Base-by-base conservation (phyloP, 179 eudicot species). In the Heliamphora pulchella region DNA sequence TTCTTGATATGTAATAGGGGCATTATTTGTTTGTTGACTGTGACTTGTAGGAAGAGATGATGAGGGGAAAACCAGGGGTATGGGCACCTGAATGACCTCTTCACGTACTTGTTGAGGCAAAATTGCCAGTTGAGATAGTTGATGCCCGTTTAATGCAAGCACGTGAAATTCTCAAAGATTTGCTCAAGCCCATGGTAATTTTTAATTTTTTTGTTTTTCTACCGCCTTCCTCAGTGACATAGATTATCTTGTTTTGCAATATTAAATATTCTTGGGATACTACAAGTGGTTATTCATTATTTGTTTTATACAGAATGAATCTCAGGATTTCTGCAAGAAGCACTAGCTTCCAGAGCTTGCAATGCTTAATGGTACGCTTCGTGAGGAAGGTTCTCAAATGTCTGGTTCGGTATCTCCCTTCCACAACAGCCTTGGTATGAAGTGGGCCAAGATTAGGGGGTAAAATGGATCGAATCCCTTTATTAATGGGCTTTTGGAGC, bases 371-470 rank as follows among this genome's bases (percentile, higher is more conserved):
- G 98, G 98, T 53, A 96, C 96, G 22, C 92, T 92, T 54, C 90
- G 97, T 64, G 99, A 96, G 2, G 97, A 96, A 73, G 89, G 83
- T 55, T 87, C 96, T 64, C 94, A 91, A 86, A 92, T 94, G 97
- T 88, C 97, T 51, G 97, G 97, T 80, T 92, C 98, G 2, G 91
- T 92, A 2, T 96, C 99, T 61, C 99, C 99, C 68, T 96, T 96
- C 87, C 85, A 92, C 86, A 92, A 90, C 89, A 94, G 92, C 85
- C 96, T 94, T 2, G 99, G 98, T 51, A 92, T 94, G 93, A 96
- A 96, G 87, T 91, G 99, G 85, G 99, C 99, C 51, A 96, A 94
- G 86, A 96, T 98, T 67, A 86, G 90, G 89, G 99, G 88, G 86
- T 94, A 80, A 89, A 31, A 31, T 31, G 31, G 31, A 31, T 31